Base-by-base conservation (phyloP, 768 basidiomycete genomes). In the Coprinopsis marcescibilis region DNA sequence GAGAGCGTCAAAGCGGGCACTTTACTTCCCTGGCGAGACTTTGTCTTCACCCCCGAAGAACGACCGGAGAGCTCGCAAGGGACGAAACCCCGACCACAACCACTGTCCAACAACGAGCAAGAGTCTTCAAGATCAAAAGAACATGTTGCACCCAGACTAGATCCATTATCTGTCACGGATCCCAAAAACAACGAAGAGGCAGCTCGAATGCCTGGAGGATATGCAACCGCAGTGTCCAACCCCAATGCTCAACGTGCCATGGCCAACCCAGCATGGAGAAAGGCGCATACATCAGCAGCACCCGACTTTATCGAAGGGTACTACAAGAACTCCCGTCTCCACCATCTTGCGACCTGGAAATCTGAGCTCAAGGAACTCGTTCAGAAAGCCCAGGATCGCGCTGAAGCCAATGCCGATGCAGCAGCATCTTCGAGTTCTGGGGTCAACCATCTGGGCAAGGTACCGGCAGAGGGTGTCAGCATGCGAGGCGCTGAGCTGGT, bases 311-410 rank as follows among this genome's bases (percentile, higher is more conserved):
- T 97, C 46, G 83, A 90, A 33, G 84, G 80, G 0, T 95, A 81
- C 59, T 83, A 81, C 65, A 79, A 78, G 60, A 85, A 96, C 58
- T 91, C 87, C 1, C 84, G 96, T 1, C 69, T 99, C n/a, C 96
- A 99, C 55, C 86, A 94, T 57, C 65, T 99, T 10, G 83, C 88
- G 4, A 85, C 81, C 2, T 95, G 90, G 89, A 99, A 98, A 63
- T 77, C 88, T 0, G 94, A 98, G 57, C 72, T 97, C 30, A 83
- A 82, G 57, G 69, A 72, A 13, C 75, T 96, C 7, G 88, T 96
- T 1, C 72, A 78, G 14, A 78, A 87, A 57, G 89, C 93, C 0
- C 88, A 89, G 57, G 81, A 82, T 52, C 76, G 76, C 7, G 79
- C 78, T 0, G 86, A 89, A 25, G 45, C 45, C 14, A 45, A 32